Base-by-base conservation (phyloP, 2,329 filamentous ascomycete species). In the Escovopsis sp. region DNA sequence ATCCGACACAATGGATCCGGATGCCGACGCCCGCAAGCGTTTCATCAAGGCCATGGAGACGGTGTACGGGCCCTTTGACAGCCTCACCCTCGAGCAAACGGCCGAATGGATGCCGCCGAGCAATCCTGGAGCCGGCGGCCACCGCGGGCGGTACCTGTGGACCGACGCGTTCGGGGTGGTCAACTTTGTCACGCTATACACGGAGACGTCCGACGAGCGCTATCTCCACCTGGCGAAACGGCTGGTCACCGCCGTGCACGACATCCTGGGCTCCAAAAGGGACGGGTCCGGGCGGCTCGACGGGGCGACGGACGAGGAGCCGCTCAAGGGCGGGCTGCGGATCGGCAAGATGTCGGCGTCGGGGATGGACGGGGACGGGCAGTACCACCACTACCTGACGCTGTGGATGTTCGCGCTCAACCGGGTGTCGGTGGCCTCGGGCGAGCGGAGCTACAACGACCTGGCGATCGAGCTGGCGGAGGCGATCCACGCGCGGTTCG, bases 351-450 rank as follows among this genome's bases (percentile, higher is more conserved):
- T 63, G 11, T 59, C 67, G 3, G 70, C 60, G 11, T 43, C 47
- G 1, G 73, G 73, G 0, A 52, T 59, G 1, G 72, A 77, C 41
- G 62, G 66, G 7, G 74, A 78, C 52, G 73, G 74, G 3, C 74
- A 78, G 53, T 77, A 78, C 46, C 72, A 76, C 48, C 74, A 77
- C 49, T 77, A 77, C 48, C 59, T 77, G 18, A 77, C 72, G 0
- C 51, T 77, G 5, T 79, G 74, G 74, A 76, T 77, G 72, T 77
- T 76, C 52, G 72, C 73, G 2, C 60, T 78, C 4, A 75, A 74
- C 50, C 61, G 74, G 2, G 58, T 75, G 35, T 61, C 68, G 0
- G 46, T 68, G 33, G 72, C 69, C 3, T 64, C 66, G 1, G 59
- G 59, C 0, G 64, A 75, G 19, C 49, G 53, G 9, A 49, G 46